Conservation (phyloP, 805 yeast genomes). For the Kuraishia piskuri region DNA sequence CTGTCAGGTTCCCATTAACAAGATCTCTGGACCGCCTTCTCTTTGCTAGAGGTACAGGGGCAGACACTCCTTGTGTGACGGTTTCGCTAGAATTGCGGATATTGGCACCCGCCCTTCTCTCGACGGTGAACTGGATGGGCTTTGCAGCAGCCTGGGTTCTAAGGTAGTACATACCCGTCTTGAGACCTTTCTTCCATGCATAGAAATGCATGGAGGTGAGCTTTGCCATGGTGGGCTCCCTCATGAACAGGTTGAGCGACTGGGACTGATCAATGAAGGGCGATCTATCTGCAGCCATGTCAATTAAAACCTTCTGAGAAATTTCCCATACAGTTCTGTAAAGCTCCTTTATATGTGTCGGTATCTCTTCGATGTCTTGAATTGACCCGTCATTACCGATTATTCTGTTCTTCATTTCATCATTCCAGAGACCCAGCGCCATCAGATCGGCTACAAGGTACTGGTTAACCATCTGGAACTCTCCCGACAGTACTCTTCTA, state of each 20-base stretch:
- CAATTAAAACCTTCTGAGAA: constrained; percentile 49
- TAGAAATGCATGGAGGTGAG: constrained; percentile 97
- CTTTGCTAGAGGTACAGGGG: not conserved
- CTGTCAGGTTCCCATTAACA: not conserved
- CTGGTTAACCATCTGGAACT: constrained; percentile 56
- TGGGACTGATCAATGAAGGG: constrained; percentile 89
- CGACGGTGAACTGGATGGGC: constrained; percentile 91
- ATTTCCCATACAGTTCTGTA: constrained; percentile 60
- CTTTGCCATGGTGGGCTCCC: constrained; percentile 95
- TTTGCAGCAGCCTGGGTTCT: constrained; percentile 98
- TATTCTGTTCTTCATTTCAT: constrained; percentile 47
- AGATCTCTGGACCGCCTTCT: not conserved
- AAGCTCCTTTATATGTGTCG: constrained; percentile 43
- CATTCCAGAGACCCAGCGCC: constrained; percentile 51
- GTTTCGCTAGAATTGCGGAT: not conserved
- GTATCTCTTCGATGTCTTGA: constrained; percentile 45
- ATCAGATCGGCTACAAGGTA: constrained; percentile 49
- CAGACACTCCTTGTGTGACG: not conserved
- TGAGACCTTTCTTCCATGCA: constrained; percentile 98
- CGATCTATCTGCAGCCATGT: constrained; percentile 68
- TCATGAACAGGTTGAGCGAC: constrained; percentile 84
- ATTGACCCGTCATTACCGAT: constrained; percentile 51
- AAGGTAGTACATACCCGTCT: constrained; percentile 98
- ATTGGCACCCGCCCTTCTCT: constrained; percentile 14
- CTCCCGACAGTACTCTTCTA: constrained; percentile 56